A percentile compares a stretch with the other conserved stretches of the same genome.
phyloP scores from a whole-genome alignment of 768 basidiomycete genomes.

The Clitopilus hobsonii region DNA sequence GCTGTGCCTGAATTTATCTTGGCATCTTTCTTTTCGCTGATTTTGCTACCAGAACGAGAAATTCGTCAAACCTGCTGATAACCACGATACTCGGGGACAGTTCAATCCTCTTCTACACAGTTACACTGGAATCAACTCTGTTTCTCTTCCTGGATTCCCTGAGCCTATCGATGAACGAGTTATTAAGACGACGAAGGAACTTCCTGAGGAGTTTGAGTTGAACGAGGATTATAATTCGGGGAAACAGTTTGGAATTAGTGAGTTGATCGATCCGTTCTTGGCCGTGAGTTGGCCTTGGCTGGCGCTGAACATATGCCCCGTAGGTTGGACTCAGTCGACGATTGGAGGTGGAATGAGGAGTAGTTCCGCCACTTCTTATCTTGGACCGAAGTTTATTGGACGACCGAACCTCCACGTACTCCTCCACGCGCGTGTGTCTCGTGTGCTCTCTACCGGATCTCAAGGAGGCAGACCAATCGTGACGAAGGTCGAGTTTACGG shows the following conservation, averaged over 20 bases:
- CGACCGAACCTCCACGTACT: slow-evolving; percentile 27
- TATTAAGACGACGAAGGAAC: background rate
- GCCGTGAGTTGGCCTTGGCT: background rate
- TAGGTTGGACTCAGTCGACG: background rate
- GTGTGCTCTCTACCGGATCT: slow-evolving; percentile 13
- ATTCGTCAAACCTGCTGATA: slow-evolving; percentile 2
- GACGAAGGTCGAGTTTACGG: slow-evolving; percentile 2
- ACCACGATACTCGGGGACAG: slow-evolving; percentile 1
- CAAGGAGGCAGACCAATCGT: slow-evolving; percentile 3
- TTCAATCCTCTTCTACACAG: slow-evolving; percentile 2
- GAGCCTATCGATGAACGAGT: background rate
- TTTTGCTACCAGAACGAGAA: background rate
- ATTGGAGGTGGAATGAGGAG: slow-evolving; percentile 18
- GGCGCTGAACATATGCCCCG: background rate
- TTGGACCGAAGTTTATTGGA: slow-evolving; percentile 15
- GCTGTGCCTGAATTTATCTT: slow-evolving; percentile 8
- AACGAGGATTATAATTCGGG: background rate
- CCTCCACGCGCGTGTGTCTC: slow-evolving; percentile 22
- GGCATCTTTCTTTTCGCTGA: slow-evolving; percentile 16
- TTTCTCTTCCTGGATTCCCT: background rate
- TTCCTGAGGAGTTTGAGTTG: background rate
- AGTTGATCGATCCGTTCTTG: background rate
- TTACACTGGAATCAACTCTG: background rate
- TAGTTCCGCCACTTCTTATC: slow-evolving; percentile 25
- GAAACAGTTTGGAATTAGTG: background rate